These are phyloP conservation scores for Calonectria montana DNA, from an alignment of 2,329 filamentous ascomycete genomes.

Conservation along the genomic window DNA sequence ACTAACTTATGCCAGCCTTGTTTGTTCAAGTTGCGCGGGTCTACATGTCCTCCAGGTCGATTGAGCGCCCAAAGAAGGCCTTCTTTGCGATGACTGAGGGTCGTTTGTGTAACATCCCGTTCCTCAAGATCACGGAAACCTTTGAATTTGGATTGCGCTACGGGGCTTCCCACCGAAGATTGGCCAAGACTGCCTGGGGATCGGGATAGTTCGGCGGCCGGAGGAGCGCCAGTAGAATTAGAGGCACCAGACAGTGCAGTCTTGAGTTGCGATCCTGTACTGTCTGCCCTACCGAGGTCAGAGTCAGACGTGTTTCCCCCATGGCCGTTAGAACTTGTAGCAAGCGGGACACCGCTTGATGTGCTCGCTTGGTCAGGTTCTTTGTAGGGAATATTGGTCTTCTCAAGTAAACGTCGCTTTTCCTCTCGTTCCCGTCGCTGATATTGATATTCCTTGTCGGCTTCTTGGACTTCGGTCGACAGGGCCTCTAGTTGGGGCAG, in stretches of 20 bases:
- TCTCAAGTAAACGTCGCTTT: conserved; percentile 89
- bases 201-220: conserved; percentile 60
- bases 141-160: conserved; percentile 76
- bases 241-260: conserved; percentile 60
- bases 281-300: conserved; percentile 79
- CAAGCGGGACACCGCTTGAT: conserved; percentile 47
- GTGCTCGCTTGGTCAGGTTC: conserved; percentile 73
- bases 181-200: conserved; percentile 67
- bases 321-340: conserved; percentile 56
- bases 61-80: conserved; percentile 95
- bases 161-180: conserved; percentile 61
- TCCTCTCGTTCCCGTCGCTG: conserved; percentile 96
- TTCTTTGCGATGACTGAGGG: conserved; percentile 81
- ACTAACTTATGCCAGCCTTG: conserved; percentile 98
- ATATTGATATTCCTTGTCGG: conserved; percentile 96
- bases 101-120: conserved; percentile 69
- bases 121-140: conserved; percentile 94
- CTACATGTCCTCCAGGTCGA: conserved; percentile 91
- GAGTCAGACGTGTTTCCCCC: conserved; percentile 68
- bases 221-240: conserved; percentile 44
- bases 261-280: conserved; percentile 76
- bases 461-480: conserved; percentile 87
- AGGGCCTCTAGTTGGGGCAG: conserved; percentile 91
- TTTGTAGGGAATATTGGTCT: conserved; percentile 79
- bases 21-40: conserved; percentile 95